A percentile compares a stretch with the other conserved stretches of the same genome.
Conservation (phyloP, 2,329 filamentous ascomycete species). For the Laburnicola sp. region DNA sequence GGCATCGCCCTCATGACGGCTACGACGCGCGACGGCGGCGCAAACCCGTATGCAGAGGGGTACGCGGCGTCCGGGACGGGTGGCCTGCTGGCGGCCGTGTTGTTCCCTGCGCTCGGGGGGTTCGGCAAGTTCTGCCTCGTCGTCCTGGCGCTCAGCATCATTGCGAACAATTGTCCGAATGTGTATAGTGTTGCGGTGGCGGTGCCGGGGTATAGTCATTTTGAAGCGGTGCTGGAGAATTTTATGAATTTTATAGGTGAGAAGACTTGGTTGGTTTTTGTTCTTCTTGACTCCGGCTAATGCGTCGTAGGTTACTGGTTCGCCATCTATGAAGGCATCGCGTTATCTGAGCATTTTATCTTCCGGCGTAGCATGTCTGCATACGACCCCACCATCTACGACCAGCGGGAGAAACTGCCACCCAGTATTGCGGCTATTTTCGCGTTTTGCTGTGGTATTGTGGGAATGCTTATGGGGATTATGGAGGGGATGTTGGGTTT, state of each 20-base stretch:
- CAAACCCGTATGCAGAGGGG: conserved; percentile 60
- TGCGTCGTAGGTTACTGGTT: conserved; percentile 66
- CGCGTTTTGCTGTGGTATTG: conserved; percentile 66
- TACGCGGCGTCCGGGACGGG: conserved; percentile 64
- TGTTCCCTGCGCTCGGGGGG: conserved; percentile 64
- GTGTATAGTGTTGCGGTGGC: conserved; percentile 70
- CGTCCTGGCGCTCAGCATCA: conserved; percentile 66
- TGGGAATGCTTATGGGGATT: conserved; percentile 70
- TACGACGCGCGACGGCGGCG: conserved; percentile 56
- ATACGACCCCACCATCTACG: conserved; percentile 63
- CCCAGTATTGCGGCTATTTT: conserved; percentile 64
- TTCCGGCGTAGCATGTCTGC: conserved; percentile 65
- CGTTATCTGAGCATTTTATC: conserved; percentile 67
- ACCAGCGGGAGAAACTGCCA: conserved; percentile 61
- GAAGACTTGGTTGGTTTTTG: too few species aligned
- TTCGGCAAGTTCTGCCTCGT: conserved; percentile 75
- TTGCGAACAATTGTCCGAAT: conserved; percentile 72
- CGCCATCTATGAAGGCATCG: conserved; percentile 70
- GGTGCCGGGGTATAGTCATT: conserved; percentile 69
- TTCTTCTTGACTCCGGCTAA: conserved; percentile 15
- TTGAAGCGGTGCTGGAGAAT: conserved; percentile 66
- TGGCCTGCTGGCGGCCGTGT: conserved; percentile 67
- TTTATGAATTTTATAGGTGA: conserved; percentile 62
- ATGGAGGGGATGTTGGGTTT: conserved; percentile 65
- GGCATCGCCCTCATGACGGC: conserved; percentile 72